phyloP scores from a whole-genome alignment of 176 grass and related monocot species.

The Elaeis guineensis region DNA sequence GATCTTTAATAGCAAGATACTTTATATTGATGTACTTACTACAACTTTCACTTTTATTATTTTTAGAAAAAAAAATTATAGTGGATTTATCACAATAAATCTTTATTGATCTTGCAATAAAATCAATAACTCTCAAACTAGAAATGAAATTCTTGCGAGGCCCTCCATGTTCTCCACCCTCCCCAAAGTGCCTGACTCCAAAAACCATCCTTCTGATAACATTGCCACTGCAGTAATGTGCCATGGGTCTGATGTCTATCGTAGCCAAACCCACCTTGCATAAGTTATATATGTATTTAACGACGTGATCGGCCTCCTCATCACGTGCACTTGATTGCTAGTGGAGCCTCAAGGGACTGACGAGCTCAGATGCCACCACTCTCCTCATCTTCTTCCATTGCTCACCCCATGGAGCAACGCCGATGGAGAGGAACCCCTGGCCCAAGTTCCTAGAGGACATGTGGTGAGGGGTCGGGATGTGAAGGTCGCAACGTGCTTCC shows the following conservation, averaged over 20 bases:
- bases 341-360: constrained; percentile 19
- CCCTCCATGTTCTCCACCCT: background rate
- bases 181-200: constrained; percentile 22
- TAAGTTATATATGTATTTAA: constrained; percentile 19
- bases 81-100: too few species aligned
- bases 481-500: constrained; percentile 46
- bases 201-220: constrained; percentile 32
- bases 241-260: constrained; percentile 25
- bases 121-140: too few species aligned
- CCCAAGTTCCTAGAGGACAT: constrained; percentile 31
- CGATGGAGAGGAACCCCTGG: constrained; percentile 20
- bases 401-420: constrained; percentile 37
- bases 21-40: too few species aligned
- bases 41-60: too few species aligned
- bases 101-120: too few species aligned
- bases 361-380: constrained; percentile 29
- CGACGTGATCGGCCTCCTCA: constrained; percentile 41
- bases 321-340: background rate
- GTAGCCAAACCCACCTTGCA: background rate
- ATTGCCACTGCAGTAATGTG: constrained; percentile 28
- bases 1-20: too few species aligned
- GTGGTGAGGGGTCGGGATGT: constrained; percentile 28
- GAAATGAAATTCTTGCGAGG: too few species aligned
- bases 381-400: constrained; percentile 66
- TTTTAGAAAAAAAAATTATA: too few species aligned